Conservation (phyloP, 2,329 filamentous ascomycete species). For the Diplocarpon rosae region DNA sequence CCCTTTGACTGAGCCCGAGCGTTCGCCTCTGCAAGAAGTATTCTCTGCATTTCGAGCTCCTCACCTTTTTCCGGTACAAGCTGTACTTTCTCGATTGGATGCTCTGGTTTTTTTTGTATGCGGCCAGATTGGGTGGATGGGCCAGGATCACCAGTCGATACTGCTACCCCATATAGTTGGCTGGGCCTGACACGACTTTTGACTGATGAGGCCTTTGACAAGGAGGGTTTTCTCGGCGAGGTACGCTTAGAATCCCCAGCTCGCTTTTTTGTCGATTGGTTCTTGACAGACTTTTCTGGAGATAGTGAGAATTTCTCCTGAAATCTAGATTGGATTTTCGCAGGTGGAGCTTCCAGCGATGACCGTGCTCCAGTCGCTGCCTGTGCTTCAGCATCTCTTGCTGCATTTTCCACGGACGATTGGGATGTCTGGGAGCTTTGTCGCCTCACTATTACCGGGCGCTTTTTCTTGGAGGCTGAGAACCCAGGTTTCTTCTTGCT, state of each 20-base stretch:
- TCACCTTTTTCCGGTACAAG: slow-evolving; percentile 5
- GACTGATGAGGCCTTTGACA: slow-evolving; percentile 1
- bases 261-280: slow-evolving; percentile 6
- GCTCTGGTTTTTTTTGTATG: slow-evolving; percentile 9
- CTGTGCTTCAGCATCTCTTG: slow-evolving; percentile 2
- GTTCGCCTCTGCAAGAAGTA: slow-evolving; percentile 13
- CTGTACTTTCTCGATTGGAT: neutral
- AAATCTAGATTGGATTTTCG: slow-evolving; percentile 10
- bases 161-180: neutral
- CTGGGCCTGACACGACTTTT: neutral
- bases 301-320: slow-evolving; percentile 19
- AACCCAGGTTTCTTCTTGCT: slow-evolving; percentile 30
- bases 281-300: neutral
- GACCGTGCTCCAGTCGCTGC: slow-evolving; percentile 8
- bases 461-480: slow-evolving; percentile 36
- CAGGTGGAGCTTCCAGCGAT: neutral
- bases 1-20: slow-evolving; percentile 2
- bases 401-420: slow-evolving; percentile 15
- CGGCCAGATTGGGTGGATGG: slow-evolving; percentile 10
- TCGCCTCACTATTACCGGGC: slow-evolving; percentile 36
- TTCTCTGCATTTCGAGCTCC: slow-evolving; percentile 15
- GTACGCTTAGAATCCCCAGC: slow-evolving; percentile 3
- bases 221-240: neutral
- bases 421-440: slow-evolving; percentile 34
- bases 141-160: slow-evolving; percentile 9